phyloP scores from a whole-genome alignment of 805 yeast species.

The Pichia membranifaciens region DNA sequence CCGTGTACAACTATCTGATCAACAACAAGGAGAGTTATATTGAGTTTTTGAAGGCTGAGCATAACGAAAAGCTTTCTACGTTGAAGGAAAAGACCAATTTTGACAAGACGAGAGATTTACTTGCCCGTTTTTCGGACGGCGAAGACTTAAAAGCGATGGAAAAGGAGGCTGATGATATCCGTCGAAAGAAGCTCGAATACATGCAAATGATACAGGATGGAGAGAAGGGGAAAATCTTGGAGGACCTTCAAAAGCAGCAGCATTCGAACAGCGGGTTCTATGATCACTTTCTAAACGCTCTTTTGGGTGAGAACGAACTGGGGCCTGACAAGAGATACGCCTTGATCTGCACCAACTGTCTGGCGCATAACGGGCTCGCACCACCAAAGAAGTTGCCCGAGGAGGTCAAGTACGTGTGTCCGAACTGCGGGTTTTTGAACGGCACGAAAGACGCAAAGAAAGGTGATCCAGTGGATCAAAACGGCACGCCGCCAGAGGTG shows the following conservation, averaged over 20 bases:
- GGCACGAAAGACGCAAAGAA: slow-evolving; percentile 16
- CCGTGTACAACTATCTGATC: slow-evolving; percentile 20
- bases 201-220: slow-evolving; percentile 31
- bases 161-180: slow-evolving; percentile 38
- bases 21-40: slow-evolving; percentile 19
- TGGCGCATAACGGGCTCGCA: slow-evolving; percentile 73
- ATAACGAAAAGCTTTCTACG: slow-evolving; percentile 32
- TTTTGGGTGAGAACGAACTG: slow-evolving; percentile 61
- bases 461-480: neutral
- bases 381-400: slow-evolving; percentile 57
- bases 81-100: slow-evolving; percentile 56
- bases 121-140: slow-evolving; percentile 56
- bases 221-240: slow-evolving; percentile 16
- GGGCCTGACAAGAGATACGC: slow-evolving; percentile 60
- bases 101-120: slow-evolving; percentile 65
- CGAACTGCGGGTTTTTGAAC: slow-evolving; percentile 48
- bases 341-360: slow-evolving; percentile 62
- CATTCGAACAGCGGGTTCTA: slow-evolving; percentile 14
- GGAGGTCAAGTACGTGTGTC: slow-evolving; percentile 54
- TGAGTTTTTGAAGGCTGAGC: slow-evolving; percentile 28
- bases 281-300: slow-evolving; percentile 36
- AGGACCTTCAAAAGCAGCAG: slow-evolving; percentile 12
- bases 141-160: slow-evolving; percentile 38
- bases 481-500: neutral
- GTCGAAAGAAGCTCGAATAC: slow-evolving; percentile 34